Evolutionary conservation across 2,329 filamentous ascomycete genomes (phyloP).

Genomic region (Nothophaeocryptopus gaeumannii): DNA sequence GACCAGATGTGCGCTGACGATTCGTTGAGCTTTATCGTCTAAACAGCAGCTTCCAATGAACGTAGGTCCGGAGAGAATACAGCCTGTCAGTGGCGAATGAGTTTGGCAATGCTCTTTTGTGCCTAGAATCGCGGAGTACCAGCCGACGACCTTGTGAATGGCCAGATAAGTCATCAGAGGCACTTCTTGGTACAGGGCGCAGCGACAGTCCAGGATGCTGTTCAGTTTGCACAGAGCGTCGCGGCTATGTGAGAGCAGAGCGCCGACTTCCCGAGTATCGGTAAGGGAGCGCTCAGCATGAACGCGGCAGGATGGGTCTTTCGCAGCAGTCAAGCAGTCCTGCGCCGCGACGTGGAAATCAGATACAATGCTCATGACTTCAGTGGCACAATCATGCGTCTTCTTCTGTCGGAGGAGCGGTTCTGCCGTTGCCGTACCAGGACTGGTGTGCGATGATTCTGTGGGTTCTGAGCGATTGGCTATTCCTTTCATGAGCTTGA

Average conservation of each 20-base stretch:
- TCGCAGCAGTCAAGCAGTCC: conserved; percentile 1
- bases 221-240: neutral
- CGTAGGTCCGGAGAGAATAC: neutral
- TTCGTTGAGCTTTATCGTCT: neutral
- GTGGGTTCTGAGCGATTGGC: neutral
- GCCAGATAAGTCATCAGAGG: neutral
- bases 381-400: conserved; percentile 1
- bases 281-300: neutral
- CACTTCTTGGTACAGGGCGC: neutral
- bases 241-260: neutral
- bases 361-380: neutral
- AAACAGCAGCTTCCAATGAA: conserved; percentile 1
- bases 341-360: neutral
- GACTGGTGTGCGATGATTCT: neutral
- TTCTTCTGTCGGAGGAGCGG: neutral
- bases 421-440: neutral
- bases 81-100: neutral
- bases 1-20: conserved; percentile 3
- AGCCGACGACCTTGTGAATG: neutral
- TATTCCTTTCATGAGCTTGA: too few relatives aligned
- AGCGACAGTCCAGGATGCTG: conserved; percentile 3
- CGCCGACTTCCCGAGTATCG: neutral
- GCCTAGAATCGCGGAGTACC: neutral
- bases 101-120: neutral
- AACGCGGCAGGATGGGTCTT: neutral